Evolutionary conservation across 2,329 filamentous ascomycete species (phyloP), one percentile per base, ranked within the genome.

Genomic region (Ilyonectria mors-panacis): DNA sequence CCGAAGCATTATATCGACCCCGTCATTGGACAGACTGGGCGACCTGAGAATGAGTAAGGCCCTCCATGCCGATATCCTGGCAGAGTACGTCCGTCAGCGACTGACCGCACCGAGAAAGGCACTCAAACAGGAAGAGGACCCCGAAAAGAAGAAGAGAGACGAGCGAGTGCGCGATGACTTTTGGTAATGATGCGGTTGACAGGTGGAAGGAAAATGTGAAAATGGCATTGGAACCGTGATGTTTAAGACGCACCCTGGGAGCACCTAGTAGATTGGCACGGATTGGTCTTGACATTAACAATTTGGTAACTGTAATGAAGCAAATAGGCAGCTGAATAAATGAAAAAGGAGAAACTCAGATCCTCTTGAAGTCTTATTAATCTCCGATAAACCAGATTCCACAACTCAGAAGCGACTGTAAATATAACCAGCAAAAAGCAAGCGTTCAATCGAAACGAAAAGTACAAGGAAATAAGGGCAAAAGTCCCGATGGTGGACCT

Each of bases 1-100:
- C 33, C 71, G 75, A 3, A 17, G 64, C 1, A 66, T 73, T 33
- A 70, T 77, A 9, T 60, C 63, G 2, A 58, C n/a, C 0, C 48
- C 45, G 1, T 28, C 62, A 0, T 15, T 23, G 1, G 57, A 68
- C 33, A 9, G 51, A 28, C 33, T 65, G 28, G 35, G 37, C 23
- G 47, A 67, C 19, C 1, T 37, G 15, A 7, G 73, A 1, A 17
- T 26, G 10, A 50, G 61, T 2, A 15, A 65, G 1, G 67, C 72
- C 0, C 54, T 75, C 1, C 54, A 64, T 4, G 51, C 68, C 1
- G 35, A 55, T 4, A 13, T 74, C 3, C 48, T 76, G 19, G n/a
- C 65, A 1, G 35, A 59, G 13, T 71, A 66, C 9, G 7, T 72
- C 12, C 1, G 48, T 33, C 48, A 61, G n/a, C 48, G 17, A 19